A percentile compares a stretch with the other conserved stretches of the same genome.
These are phyloP conservation scores for Lathyrus sativus DNA, from an alignment of 306 rosid species.

Conservation along the genomic window DNA sequence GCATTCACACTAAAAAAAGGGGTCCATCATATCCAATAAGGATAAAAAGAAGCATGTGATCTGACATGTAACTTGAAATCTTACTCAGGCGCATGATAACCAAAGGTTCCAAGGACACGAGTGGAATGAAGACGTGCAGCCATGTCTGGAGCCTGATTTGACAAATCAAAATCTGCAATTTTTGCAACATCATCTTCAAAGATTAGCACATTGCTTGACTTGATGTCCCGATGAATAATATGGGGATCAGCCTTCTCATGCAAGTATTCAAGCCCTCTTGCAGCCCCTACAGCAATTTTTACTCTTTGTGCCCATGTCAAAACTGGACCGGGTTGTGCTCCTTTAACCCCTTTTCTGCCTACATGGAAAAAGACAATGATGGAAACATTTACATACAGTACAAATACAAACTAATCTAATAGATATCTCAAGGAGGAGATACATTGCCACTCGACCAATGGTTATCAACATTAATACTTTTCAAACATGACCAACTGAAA, in stretches of 20 bases:
- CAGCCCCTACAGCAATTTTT: slow-evolving; percentile 95
- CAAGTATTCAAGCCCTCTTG: slow-evolving; percentile 91
- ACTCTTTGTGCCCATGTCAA: slow-evolving; percentile 90
- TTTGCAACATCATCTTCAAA: slow-evolving; percentile 91
- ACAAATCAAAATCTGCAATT: slow-evolving; percentile 93
- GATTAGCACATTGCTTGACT: slow-evolving; percentile 89
- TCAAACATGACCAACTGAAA: slow-evolving; percentile 32
- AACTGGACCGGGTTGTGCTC: slow-evolving; percentile 96
- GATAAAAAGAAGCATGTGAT: slow-evolving; percentile 19
- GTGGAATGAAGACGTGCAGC: slow-evolving; percentile 98
- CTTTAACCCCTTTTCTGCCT: slow-evolving; percentile 98
- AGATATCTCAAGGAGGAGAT: slow-evolving; percentile 18
- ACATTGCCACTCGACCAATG: neutral
- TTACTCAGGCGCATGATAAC: slow-evolving; percentile 99
- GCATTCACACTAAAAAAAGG: slow-evolving; percentile 7
- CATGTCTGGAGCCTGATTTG: slow-evolving; percentile 98
- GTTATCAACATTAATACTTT: neutral
- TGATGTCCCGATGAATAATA: slow-evolving; percentile 88
- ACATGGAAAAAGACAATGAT: slow-evolving; percentile 33
- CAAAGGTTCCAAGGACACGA: slow-evolving; percentile 95
- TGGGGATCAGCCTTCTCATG: slow-evolving; percentile 89
- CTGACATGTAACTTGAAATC: slow-evolving; percentile 36
- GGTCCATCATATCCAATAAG: slow-evolving; percentile 17
- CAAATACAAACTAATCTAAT: slow-evolving; percentile 7
- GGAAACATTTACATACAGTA: slow-evolving; percentile 10